Base-by-base conservation (phyloP, 225 moss, liverwort and hornwort genomes). In the Rhytidiadelphus loreus region DNA sequence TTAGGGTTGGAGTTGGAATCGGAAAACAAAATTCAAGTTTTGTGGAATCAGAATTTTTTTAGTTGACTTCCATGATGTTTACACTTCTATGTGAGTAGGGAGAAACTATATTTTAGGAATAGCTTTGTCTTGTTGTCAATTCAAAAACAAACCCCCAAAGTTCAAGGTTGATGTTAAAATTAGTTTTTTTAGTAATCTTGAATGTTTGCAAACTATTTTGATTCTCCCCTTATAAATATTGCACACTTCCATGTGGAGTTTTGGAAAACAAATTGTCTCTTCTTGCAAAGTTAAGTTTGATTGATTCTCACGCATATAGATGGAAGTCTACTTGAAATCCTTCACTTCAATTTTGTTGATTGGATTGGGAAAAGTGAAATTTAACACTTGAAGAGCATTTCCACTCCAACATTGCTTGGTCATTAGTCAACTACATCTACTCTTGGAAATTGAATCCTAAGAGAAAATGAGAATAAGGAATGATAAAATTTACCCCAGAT, bases 321-420 rank as follows among this genome's bases (percentile, higher is more conserved):
- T n/a, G n/a, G n/a, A n/a, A 22, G 5, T 10, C 22, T 0, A 2
- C 13, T 2, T 35, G 13, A 52, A 75, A 33, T 22, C 8, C 22
- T 22, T 29, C 35, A 22, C 5, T 76, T 8, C 13, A 21, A 52
- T 77, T 76, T 76, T 53, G 22, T 35, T 35, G 8, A 53, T 35
- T 77, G 35, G 35, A 53, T 77, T 76, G 76, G 5, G 0, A 35
- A 35, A 53, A 35, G 8, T 22, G 8, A 15, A 77, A 52, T 37
- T 8, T 53, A 22, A 52, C 8, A 76, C 1, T 76, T 35, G 8
- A 76, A 35, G 35, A 22, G 52, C 13, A 76, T 52, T 13, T 35
- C 52, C 1, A 50, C 3, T 33, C 21, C 5, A 14, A 22, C 5
- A 33, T 0, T 13, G 1, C 3, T 0, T 7, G 1, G 22, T 33